Conservation (phyloP, 805 yeast species). For the Teunomyces aglyptinius region DNA sequence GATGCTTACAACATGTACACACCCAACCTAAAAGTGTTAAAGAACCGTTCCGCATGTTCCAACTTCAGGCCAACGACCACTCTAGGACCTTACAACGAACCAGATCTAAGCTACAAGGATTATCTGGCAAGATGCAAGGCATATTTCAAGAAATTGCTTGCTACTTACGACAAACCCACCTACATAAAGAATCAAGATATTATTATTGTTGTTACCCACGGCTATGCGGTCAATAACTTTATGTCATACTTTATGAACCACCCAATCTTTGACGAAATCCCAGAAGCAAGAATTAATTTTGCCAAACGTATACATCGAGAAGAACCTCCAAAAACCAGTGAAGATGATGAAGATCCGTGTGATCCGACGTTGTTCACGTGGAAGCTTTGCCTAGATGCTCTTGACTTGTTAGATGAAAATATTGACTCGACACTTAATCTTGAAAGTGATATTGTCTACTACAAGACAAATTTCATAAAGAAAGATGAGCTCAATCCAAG, state of each 20-base stretch:
- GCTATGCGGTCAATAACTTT: constrained; percentile 40
- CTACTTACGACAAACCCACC: constrained; percentile 40
- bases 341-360: constrained; percentile 6
- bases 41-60: constrained; percentile 32
- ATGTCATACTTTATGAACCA: constrained; percentile 40
- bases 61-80: constrained; percentile 43
- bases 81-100: constrained; percentile 44
- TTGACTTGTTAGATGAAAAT: constrained; percentile 26
- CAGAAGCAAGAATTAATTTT: constrained; percentile 36
- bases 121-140: constrained; percentile 38
- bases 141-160: constrained; percentile 40
- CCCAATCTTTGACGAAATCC: constrained; percentile 45
- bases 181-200: constrained; percentile 32
- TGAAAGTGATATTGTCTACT: constrained; percentile 43
- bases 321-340: constrained; percentile 6
- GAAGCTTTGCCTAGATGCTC: constrained; percentile 33
- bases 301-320: constrained; percentile 22
- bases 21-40: constrained; percentile 37
- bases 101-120: constrained; percentile 37
- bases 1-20: constrained; percentile 48
- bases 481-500: constrained; percentile 25
- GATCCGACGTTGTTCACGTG: constrained; percentile 25
- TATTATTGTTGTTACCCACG: constrained; percentile 40
- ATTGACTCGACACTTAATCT: constrained; percentile 32
- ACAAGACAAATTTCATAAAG: constrained; percentile 42